Evolutionary conservation across 805 yeast genomes (phyloP), one percentile per base, ranked within the genome.

Genomic region (Hanseniaspora mollemarum): DNA sequence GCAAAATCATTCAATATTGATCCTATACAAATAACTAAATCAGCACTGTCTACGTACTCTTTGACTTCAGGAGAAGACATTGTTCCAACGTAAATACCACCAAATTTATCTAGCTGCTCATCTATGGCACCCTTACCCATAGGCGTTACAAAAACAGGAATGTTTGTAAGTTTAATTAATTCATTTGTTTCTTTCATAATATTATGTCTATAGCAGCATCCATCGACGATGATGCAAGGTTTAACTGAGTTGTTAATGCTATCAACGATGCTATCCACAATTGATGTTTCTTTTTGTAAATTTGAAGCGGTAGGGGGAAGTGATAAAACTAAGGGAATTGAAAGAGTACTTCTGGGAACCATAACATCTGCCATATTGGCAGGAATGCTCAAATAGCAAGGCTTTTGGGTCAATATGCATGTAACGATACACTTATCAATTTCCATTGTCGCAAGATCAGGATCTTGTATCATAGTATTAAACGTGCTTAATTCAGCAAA

Each of bases 301-400:
- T 58, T 59, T 25, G 64, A 62, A 43, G 69, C 69, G 22, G 60
- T 57, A 6, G 55, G 60, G 28, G 56, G 62, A 19, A 62, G 53
- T 18, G 57, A 56, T 35, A 60, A 56, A 26, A 54, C 57, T 59
- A 72, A 52, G 4, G 64, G 61, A 19, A 69, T 69, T 7, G 53
- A 56, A 13, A 65, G 54, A 22, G 74, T 64, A 33, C 67, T 62
- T 4, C 64, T 64, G 46, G 65, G 65, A 44, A 77, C 71, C 22
- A 59, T 46, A 15, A 59, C 54, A 46, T 75, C 72, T 4, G 73
- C 75, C 56, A 80, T 60, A 59, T 83, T 84, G 35, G 74, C 67
- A 3, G 94, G 92, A 36, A 85, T 60, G 57, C 74, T 82, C 51
- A 84, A 61, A 59, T 80, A 83, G 3, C 87, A 92, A 0, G 94